phyloP scores from a whole-genome alignment of 2,329 filamentous ascomycete species.

The Fusarium agapanthi region DNA sequence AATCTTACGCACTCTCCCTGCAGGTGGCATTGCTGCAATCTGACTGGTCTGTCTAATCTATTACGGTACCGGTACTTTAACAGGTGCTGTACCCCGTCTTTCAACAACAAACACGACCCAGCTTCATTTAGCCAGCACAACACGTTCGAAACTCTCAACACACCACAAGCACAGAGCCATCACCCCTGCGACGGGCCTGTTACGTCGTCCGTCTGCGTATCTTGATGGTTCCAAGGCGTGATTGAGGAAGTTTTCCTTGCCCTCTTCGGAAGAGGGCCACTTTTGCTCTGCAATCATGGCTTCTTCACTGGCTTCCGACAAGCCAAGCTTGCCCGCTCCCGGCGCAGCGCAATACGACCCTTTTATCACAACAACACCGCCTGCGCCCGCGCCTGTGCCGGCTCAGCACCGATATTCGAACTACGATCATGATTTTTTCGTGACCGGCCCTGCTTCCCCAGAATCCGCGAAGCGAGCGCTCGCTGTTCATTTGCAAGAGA shows the following conservation, averaged over 20 bases:
- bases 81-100: slow-evolving; percentile 23
- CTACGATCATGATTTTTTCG: slow-evolving; percentile 84
- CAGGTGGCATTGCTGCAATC: slow-evolving; percentile 35
- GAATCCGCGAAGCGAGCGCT: slow-evolving; percentile 88
- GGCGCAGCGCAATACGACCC: slow-evolving; percentile 59
- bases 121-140: slow-evolving; percentile 21
- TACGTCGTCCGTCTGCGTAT: slow-evolving; percentile 37
- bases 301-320: slow-evolving; percentile 54
- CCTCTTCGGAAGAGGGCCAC: slow-evolving; percentile 31
- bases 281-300: slow-evolving; percentile 50
- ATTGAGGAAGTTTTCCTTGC: slow-evolving; percentile 38
- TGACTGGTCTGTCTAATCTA: slow-evolving; percentile 38
- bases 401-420: slow-evolving; percentile 77
- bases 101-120: slow-evolving; percentile 33
- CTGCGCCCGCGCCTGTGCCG: slow-evolving; percentile 48
- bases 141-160: slow-evolving; percentile 24
- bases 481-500: slow-evolving; percentile 91
- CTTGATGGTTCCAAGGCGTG: slow-evolving; percentile 43
- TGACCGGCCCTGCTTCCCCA: slow-evolving; percentile 77
- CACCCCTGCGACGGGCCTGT: slow-evolving; percentile 39
- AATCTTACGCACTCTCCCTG: slow-evolving; percentile 39
- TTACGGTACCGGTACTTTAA: slow-evolving; percentile 28
- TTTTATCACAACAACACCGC: slow-evolving; percentile 60
- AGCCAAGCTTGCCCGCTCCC: slow-evolving; percentile 52
- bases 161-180: slow-evolving; percentile 20